These are phyloP conservation scores for Forsythia viridissima DNA, from an alignment of 257 asterid genomes.

Conservation along the genomic window DNA sequence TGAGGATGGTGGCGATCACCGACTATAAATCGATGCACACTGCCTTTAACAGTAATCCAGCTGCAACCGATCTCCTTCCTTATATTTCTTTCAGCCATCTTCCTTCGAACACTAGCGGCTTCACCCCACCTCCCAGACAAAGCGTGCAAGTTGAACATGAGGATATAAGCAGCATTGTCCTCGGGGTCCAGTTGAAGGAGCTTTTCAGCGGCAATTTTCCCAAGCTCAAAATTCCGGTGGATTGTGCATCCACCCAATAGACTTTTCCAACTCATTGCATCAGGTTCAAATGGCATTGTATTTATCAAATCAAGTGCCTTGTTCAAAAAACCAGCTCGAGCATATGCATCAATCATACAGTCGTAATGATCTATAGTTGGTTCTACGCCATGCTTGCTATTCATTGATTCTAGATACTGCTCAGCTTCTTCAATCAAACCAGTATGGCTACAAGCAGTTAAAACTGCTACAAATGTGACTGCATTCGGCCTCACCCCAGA, in stretches of 20 bases:
- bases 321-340: constrained; percentile 47
- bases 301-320: constrained; percentile 44
- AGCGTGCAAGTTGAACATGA: constrained; percentile 53
- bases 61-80: constrained; percentile 55
- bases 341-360: constrained; percentile 50
- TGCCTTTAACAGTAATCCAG: constrained; percentile 49
- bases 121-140: constrained; percentile 43
- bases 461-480: constrained; percentile 47
- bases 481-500: constrained; percentile 37
- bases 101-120: constrained; percentile 44
- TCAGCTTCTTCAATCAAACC: constrained; percentile 50
- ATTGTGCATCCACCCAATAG: constrained; percentile 55
- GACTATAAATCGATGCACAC: constrained; percentile 49
- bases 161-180: constrained; percentile 52
- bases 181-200: constrained; percentile 49
- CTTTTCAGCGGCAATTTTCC: constrained; percentile 51
- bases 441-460: constrained; percentile 62
- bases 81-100: constrained; percentile 45
- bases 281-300: constrained; percentile 48
- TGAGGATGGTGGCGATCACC: constrained; percentile 55
- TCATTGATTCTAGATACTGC: constrained; percentile 39
- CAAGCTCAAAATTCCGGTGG: constrained; percentile 49
- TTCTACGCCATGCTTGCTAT: constrained; percentile 35
- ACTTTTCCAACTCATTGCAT: constrained; percentile 66
- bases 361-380: constrained; percentile 50